These are phyloP conservation scores for Lachnellula occidentalis DNA, from an alignment of 2,329 filamentous ascomycete species.

Conservation along the genomic window DNA sequence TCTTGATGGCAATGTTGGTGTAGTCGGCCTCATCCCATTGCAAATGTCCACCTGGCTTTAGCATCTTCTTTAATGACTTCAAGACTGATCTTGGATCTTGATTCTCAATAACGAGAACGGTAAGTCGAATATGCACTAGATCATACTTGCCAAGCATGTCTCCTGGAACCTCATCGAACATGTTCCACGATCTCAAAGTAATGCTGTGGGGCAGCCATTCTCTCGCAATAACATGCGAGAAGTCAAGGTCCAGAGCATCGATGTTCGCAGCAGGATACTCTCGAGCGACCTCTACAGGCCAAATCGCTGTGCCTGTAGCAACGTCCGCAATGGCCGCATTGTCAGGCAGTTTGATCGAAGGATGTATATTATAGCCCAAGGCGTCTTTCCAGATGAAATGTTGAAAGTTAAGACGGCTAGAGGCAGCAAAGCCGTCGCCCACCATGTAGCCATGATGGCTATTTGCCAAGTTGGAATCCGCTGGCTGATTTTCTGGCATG, in stretches of 20 bases:
- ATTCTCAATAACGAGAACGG: not conserved
- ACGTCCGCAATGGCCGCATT: not conserved
- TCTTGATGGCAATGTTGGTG: slow-evolving; percentile 1
- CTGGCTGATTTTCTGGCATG: too few species aligned
- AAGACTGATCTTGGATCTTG: not conserved
- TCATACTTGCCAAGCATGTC: slow-evolving; percentile 1
- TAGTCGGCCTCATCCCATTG: slow-evolving; percentile 4
- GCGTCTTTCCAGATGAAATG: slow-evolving; percentile 2
- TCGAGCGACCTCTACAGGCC: slow-evolving; percentile 1
- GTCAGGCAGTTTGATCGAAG: not conserved
- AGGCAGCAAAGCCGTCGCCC: not conserved
- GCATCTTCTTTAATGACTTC: not conserved
- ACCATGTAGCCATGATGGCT: slow-evolving; percentile 2
- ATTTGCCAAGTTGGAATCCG: not conserved
- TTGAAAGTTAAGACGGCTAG: slow-evolving; percentile 1
- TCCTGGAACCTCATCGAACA: not conserved
- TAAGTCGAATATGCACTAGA: not conserved
- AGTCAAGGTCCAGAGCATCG: slow-evolving; percentile 1
- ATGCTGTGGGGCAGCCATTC: not conserved
- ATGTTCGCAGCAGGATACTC: not conserved
- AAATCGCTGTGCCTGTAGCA: not conserved
- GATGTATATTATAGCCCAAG: not conserved
- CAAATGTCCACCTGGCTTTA: slow-evolving; percentile 2
- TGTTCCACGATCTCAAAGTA: not conserved
- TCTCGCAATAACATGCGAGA: not conserved